Percentiles rank a stretch among this genome's conserved stretches.
Evolutionary conservation across 768 basidiomycete species (phyloP).

Genomic region (Trametes coccinea): DNA sequence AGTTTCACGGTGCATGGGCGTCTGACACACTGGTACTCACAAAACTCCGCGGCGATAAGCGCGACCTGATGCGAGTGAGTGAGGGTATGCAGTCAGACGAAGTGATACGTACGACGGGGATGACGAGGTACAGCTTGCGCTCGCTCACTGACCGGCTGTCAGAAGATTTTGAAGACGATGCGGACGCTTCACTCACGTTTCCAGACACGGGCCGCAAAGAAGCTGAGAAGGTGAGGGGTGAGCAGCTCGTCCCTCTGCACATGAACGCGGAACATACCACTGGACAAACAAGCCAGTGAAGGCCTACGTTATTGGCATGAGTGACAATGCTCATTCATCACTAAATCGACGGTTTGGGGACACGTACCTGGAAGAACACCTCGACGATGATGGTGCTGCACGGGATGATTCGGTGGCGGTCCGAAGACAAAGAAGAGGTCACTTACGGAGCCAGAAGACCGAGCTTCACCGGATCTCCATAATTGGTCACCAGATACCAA

Average conservation of each 20-base stretch:
- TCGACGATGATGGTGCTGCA: constrained; percentile 46
- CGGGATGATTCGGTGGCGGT: background rate
- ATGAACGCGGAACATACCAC: constrained; percentile 41
- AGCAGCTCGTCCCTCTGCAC: constrained; percentile 41
- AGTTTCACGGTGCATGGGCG: too few species aligned
- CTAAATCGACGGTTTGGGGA: too few species aligned
- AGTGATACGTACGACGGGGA: constrained; percentile 39
- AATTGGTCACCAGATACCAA: constrained; percentile 53
- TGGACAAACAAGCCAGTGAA: constrained; percentile 57
- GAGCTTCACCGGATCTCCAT: constrained; percentile 43
- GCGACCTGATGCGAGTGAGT: background rate
- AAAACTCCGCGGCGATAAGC: constrained; percentile 1
- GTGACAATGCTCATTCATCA: background rate
- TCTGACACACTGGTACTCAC: constrained; percentile 40
- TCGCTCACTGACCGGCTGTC: constrained; percentile 39
- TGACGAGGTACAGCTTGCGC: constrained; percentile 43
- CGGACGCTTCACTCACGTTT: background rate
- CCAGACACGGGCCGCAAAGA: constrained; percentile 24
- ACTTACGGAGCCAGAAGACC: constrained; percentile 48
- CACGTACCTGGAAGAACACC: constrained; percentile 55
- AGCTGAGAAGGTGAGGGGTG: background rate
- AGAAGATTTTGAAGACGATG: background rate
- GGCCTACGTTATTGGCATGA: constrained; percentile 35
- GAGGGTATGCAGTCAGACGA: too few species aligned
- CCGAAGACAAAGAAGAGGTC: background rate